Conservation (phyloP, 352 stramenopile species). For the Globisporangium iwayamae region DNA sequence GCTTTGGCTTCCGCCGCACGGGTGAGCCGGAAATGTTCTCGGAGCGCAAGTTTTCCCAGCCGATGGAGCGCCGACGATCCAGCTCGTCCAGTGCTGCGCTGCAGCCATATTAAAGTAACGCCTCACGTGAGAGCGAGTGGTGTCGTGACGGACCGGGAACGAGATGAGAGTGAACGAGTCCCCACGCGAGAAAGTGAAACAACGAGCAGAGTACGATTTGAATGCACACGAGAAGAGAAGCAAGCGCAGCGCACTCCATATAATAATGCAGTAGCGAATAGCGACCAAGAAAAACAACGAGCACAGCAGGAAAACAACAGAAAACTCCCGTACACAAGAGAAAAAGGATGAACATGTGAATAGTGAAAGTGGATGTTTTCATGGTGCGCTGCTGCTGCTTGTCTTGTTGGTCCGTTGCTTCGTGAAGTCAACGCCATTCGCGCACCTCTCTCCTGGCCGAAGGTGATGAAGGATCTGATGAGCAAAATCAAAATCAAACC, state of each 20-base stretch:
- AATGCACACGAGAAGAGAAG: conserved; percentile 9
- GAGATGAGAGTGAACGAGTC: conserved; percentile 1
- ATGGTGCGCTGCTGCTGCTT: not conserved
- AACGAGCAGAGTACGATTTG: conserved; percentile 4
- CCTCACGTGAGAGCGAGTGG: not conserved
- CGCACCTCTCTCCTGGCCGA: not conserved
- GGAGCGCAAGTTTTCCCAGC: conserved; percentile 47
- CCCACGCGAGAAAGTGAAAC: not conserved
- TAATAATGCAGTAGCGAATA: conserved; percentile 2
- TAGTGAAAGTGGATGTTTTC: conserved; percentile 10
- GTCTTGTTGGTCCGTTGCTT: not conserved
- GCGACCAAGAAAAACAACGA: conserved; percentile 6
- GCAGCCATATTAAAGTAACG: conserved; percentile 20
- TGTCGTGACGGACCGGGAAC: not conserved
- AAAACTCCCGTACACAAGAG: conserved; percentile 2
- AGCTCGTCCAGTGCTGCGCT: conserved; percentile 49
- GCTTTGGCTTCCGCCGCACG: conserved; percentile 72
- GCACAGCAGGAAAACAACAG: conserved; percentile 1
- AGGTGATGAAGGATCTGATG: not conserved
- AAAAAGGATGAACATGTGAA: conserved; percentile 11
- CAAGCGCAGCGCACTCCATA: not conserved
- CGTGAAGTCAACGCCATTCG: not conserved
- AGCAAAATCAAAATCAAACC: not conserved
- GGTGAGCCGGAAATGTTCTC: conserved; percentile 59
- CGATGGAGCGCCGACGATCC: conserved; percentile 69